Evolutionary conservation across 176 grass and related monocot genomes (phyloP).

Genomic region (Pontederia crassipes): DNA sequence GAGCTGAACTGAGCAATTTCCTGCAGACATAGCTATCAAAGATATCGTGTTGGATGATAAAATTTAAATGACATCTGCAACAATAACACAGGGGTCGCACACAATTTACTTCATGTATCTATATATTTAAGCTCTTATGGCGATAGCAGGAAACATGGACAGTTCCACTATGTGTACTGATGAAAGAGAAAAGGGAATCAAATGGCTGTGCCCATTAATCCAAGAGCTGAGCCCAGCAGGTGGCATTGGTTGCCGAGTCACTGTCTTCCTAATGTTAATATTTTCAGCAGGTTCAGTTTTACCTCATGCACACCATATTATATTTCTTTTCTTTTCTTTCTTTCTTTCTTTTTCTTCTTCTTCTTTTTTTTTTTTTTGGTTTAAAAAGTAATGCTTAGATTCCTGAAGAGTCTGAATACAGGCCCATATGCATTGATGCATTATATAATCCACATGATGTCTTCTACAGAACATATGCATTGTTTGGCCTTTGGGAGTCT

Average conservation of each 20-base stretch:
- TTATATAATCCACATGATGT: no score
- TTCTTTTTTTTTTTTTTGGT: no score
- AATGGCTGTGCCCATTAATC: background rate
- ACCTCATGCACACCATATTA: background rate
- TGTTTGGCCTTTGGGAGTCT: background rate
- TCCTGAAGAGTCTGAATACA: no score
- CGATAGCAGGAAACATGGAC: background rate
- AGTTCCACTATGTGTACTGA: background rate
- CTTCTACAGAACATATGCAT: no score
- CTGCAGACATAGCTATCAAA: background rate
- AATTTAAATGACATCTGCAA: background rate
- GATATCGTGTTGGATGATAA: background rate
- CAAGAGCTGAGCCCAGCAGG: background rate
- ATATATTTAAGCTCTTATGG: background rate
- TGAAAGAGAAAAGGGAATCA: background rate
- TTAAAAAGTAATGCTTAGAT: no score
- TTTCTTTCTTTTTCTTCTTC: no score
- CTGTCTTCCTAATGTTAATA: background rate
- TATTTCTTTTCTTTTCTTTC: no score
- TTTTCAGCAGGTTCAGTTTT: background rate
- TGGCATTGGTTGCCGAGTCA: constrained; percentile 1
- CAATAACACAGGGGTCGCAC: background rate
- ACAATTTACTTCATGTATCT: no score
- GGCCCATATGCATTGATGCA: no score
- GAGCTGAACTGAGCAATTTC: background rate